Evolutionary conservation across 176 grass and related monocot species (phyloP).

Genomic region (Oryza australiensis): DNA sequence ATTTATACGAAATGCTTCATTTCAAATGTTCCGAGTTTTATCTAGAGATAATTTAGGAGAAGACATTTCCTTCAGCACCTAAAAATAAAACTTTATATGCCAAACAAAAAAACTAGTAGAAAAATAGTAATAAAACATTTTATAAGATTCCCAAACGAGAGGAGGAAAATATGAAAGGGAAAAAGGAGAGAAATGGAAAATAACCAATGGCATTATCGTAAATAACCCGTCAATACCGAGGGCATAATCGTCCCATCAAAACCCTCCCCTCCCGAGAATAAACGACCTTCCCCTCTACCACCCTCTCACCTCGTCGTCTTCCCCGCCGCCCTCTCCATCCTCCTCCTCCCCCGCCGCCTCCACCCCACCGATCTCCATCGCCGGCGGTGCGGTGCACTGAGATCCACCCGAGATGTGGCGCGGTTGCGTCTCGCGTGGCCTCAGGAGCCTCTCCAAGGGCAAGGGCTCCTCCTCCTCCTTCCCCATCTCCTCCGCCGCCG

Average conservation of each 20-base stretch:
- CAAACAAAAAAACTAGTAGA: too few relatives aligned
- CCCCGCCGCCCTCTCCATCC: not conserved
- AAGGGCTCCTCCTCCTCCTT: conserved; percentile 42
- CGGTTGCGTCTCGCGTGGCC: conserved; percentile 65
- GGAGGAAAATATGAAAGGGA: not conserved
- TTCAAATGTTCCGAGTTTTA: too few relatives aligned
- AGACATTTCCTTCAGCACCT: too few relatives aligned
- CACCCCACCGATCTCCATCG: not conserved
- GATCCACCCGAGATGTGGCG: conserved; percentile 74
- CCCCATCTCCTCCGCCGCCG: conserved; percentile 39
- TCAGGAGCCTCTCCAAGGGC: conserved; percentile 54
- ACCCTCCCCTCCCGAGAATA: not conserved
- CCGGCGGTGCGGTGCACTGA: conserved; percentile 12
- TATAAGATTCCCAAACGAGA: too few relatives aligned
- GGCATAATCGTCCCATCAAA: conserved; percentile 23
- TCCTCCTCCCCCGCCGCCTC: not conserved
- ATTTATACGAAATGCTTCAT: too few relatives aligned
- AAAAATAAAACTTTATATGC: not conserved
- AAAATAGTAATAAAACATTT: too few relatives aligned
- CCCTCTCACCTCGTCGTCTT: conserved; percentile 3
- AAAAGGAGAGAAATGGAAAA: not conserved
- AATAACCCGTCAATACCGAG: not conserved
- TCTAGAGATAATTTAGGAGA: too few relatives aligned
- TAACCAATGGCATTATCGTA: not conserved
- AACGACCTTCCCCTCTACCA: conserved; percentile 6